Percentiles rank a stretch among this genome's conserved stretches.
These are phyloP conservation scores for Venturia effusa DNA, from an alignment of 2,329 filamentous ascomycete species.

Conservation along the genomic window DNA sequence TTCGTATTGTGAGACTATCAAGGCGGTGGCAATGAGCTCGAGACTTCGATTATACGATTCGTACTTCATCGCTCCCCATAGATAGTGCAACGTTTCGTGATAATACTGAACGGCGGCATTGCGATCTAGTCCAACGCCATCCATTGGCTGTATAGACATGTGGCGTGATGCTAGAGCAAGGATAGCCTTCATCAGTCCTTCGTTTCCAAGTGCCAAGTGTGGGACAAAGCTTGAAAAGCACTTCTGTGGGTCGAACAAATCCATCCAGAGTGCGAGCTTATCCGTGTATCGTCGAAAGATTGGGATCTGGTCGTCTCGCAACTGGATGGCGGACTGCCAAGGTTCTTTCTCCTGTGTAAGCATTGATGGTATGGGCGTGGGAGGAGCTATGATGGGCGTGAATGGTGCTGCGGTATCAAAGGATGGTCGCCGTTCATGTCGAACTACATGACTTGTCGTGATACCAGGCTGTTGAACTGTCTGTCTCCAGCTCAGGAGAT, in stretches of 20 bases:
- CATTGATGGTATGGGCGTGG: not conserved
- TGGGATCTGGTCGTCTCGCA: conserved; percentile 27
- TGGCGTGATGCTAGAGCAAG: conserved; percentile 46
- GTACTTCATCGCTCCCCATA: conserved; percentile 49
- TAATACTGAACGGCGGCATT: conserved; percentile 43
- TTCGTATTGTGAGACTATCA: conserved; percentile 53
- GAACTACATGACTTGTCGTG: not conserved
- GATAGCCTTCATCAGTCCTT: conserved; percentile 46
- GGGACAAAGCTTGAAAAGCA: conserved; percentile 27
- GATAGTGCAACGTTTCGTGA: conserved; percentile 51
- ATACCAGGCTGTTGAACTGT: not conserved
- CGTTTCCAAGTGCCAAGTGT: conserved; percentile 38
- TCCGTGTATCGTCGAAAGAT: conserved; percentile 31
- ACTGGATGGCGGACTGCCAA: conserved; percentile 18
- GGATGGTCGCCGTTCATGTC: not conserved
- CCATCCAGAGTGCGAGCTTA: conserved; percentile 29
- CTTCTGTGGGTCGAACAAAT: conserved; percentile 32
- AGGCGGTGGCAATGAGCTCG: conserved; percentile 48
- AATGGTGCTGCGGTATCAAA: not conserved
- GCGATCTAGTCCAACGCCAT: conserved; percentile 19
- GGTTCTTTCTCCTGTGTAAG: conserved; percentile 16
- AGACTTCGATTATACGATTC: conserved; percentile 45
- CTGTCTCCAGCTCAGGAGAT: conserved; percentile 17
- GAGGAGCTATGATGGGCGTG: not conserved
- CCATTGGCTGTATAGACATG: conserved; percentile 29